phyloP scores from a whole-genome alignment of 768 basidiomycete genomes.

The Rhizopogon roseolus region DNA sequence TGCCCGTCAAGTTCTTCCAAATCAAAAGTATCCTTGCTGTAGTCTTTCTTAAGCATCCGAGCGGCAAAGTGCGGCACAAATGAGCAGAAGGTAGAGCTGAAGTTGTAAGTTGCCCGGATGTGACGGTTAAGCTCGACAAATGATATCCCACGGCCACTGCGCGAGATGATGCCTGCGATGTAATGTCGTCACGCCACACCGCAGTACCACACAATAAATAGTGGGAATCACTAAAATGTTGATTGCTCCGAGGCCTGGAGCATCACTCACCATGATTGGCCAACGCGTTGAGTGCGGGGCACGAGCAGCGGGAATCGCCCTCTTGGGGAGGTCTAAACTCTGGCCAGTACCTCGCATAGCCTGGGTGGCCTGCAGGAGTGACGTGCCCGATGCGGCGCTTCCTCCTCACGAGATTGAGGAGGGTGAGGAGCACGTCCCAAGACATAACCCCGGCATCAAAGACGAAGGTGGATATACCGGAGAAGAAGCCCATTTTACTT shows the following conservation, averaged over 20 bases:
- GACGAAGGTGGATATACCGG: neutral
- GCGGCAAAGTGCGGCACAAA: conserved; percentile 65
- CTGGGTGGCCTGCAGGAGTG: conserved; percentile 49
- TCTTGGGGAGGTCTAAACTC: conserved; percentile 53
- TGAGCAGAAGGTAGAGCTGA: conserved; percentile 59
- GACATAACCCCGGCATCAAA: conserved; percentile 26
- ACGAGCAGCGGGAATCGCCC: conserved; percentile 67
- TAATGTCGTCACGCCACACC: neutral
- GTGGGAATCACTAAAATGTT: too few relatives aligned
- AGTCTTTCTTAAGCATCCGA: conserved; percentile 49
- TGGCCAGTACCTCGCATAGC: conserved; percentile 64
- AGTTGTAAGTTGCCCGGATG: conserved; percentile 63
- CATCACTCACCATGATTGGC: conserved; percentile 66
- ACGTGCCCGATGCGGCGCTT: conserved; percentile 45
- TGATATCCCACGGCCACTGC: conserved; percentile 62
- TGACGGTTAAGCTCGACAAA: conserved; percentile 42
- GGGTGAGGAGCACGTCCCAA: conserved; percentile 50
- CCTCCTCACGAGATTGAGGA: conserved; percentile 49
- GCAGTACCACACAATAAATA: neutral
- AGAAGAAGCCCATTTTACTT: neutral
- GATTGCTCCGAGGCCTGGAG: too few relatives aligned
- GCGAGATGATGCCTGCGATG: conserved; percentile 40
- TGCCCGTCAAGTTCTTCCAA: conserved; percentile 65
- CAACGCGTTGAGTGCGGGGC: conserved; percentile 75
- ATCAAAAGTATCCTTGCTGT: conserved; percentile 54